A percentile compares a stretch with the other conserved stretches of the same genome.
Evolutionary conservation across 73 alveolate species (phyloP).

Genomic region (Paramecium biaurelia): DNA sequence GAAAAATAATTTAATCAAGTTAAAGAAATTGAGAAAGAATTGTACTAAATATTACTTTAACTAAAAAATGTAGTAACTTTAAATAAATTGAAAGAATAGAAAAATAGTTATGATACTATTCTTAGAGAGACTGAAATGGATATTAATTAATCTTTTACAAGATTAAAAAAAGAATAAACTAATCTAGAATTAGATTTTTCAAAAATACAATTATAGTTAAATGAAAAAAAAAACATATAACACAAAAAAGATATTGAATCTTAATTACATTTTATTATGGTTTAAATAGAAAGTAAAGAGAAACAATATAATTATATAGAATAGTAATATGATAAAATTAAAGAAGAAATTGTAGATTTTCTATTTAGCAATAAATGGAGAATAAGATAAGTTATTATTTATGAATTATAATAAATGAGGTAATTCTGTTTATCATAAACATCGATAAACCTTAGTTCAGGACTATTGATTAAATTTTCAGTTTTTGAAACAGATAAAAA

Average conservation of each 20-base stretch:
- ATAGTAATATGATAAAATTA: neutral
- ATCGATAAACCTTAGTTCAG: neutral
- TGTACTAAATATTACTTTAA: neutral
- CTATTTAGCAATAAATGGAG: neutral
- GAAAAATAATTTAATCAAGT: neutral
- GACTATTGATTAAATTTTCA: neutral
- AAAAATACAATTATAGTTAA: neutral
- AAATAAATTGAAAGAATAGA: neutral
- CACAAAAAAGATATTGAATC: neutral
- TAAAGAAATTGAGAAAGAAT: neutral
- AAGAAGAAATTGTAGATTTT: neutral
- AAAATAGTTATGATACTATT: neutral
- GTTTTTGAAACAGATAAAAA: slow-evolving; percentile 3
- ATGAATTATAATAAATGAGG: neutral
- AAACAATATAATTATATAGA: neutral
- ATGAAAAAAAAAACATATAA: neutral
- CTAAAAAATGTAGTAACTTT: neutral
- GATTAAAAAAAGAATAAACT: neutral
- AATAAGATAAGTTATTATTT: neutral
- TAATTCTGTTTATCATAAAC: neutral
- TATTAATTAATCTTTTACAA: neutral
- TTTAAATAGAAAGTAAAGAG: neutral
- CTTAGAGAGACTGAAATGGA: neutral
- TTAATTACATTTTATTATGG: neutral
- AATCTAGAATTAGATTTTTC: neutral